Evolutionary conservation across 202 grass and related monocot genomes (phyloP), one percentile per base, ranked within the genome.

Genomic region (Elaeis oleifera): DNA sequence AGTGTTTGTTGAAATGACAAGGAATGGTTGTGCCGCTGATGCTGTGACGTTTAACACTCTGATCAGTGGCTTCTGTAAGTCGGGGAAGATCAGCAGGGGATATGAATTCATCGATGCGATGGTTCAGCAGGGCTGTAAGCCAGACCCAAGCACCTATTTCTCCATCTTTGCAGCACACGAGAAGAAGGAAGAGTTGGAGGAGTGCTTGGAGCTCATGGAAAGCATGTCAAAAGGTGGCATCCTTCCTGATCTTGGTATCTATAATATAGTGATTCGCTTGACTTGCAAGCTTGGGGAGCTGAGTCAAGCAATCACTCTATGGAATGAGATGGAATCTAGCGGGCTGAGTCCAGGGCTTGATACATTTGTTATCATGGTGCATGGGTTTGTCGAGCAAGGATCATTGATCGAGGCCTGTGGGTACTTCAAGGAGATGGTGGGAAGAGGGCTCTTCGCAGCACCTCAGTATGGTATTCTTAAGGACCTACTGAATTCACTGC

Each of bases 1-100:
- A 60, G 44, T 97, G 82, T 97, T 97, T 80, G 94, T 89, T 68
- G 88, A 97, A 97, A 89, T 97, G 94, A 76, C 64, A 20, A 88
- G 79, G 65, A 83, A 79, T 74, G 78, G 76, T 44, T 83, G 87
- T 28, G 27, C 55, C 16, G 82, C 84, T 0, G 92, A 97, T 78
- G 61, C 84, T 0, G 59, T 97, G 63, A 80, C 82, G 1, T 97
- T 89, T n/a, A 75, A 76, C 23, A 92, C 94, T 32, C 69, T 92
- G 53, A 89, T 92, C 28, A 58, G 29, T 20, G 82, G 79, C 0
- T 97, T 97, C 75, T 97, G 94, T 64, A 92, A 89, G 76, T 84
- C 82, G 6, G 82, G 77, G 51, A 83, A 85, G 68, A 55, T 92
- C 17, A 72, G 78, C 18, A 78, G 70, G 65, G 94, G 84, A 22